Evolutionary conservation across 2,329 filamentous ascomycete species (phyloP), one percentile per base, ranked within the genome.

Genomic region (Ramularia collo-cygni): DNA sequence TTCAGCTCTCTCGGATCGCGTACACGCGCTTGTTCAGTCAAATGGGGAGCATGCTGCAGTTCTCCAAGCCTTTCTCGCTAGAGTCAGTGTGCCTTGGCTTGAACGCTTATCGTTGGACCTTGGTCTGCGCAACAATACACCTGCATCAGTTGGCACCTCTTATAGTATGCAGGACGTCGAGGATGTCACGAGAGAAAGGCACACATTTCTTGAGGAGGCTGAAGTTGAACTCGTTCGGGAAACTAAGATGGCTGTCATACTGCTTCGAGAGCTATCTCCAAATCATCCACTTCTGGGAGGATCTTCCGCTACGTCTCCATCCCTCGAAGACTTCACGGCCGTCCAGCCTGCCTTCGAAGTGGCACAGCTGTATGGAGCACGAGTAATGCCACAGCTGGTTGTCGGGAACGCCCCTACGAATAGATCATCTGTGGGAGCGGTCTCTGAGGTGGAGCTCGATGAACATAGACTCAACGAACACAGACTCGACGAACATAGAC

Each of bases 1-100:
- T 9, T 50, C 52, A 14, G 13, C 28, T 7, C 31, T 57, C 2
- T 51, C 53, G 6, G 50, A 54, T 24, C 18, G 37, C 21, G 46
- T 57, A 10, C 36, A 45, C 26, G 24, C 36, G 4, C 16, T 46
- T 13, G 42, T 37, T 7, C 44, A 50, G 17, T 42, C 41, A 16
- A 48, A 44, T 14, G 41, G 35, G 13, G 21, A 36, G 2, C 46
- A 53, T 17, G 39, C 42, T 12, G 26, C 29, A 4, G 29, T 51
- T 3, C 39, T 57, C 19, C 42, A 42, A 27, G 21, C 38, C 1
- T 18, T 58, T 2, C 47, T 60, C 4, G 47, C 50, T 10, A 39
- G 44, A 28, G 48, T 51, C 2, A 54, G 51, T 16, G 40, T 37
- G 8, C 54, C 57, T 2, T 60, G 57, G 57, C 43, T 60, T 2